phyloP scores from a whole-genome alignment of 164 flowering plant genomes.

The Taxillus chinensis region DNA sequence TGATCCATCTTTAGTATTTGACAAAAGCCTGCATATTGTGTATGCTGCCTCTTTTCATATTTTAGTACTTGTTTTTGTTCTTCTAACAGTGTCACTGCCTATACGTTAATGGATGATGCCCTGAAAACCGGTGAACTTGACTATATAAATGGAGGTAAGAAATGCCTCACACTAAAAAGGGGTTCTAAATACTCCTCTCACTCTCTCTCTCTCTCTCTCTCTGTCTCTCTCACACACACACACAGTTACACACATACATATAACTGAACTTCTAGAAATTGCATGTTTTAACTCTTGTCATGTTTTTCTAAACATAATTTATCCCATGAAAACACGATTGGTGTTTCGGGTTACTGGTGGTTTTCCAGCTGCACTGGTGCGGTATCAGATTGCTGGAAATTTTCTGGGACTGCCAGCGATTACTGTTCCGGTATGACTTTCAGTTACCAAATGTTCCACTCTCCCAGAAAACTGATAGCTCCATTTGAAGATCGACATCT shows the following conservation, averaged over 20 bases:
- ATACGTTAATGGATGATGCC: slow-evolving; percentile 53
- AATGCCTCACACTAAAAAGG: not conserved
- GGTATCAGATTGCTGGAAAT: slow-evolving; percentile 78
- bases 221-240: too few relatives aligned
- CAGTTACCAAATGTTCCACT: not conserved
- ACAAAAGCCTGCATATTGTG: too few relatives aligned
- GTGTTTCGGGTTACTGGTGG: too few relatives aligned
- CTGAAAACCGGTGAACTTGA: slow-evolving; percentile 79
- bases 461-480: not conserved
- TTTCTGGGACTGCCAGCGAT: slow-evolving; percentile 91
- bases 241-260: not conserved
- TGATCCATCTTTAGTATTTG: too few relatives aligned
- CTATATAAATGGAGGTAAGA: slow-evolving; percentile 85
- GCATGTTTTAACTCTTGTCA: not conserved
- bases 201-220: too few relatives aligned
- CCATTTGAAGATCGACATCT: not conserved
- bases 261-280: not conserved
- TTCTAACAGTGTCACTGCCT: slow-evolving; percentile 73
- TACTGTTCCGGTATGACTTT: slow-evolving; percentile 57
- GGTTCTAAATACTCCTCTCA: too few relatives aligned
- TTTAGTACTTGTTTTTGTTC: slow-evolving; percentile 1
- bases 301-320: not conserved
- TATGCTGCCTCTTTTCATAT: not conserved
- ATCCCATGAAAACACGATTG: too few relatives aligned
- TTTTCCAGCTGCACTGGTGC: slow-evolving; percentile 74